These are phyloP conservation scores for Mycosphaerelloides madeirae DNA, from an alignment of 2,329 filamentous ascomycete species.

Conservation along the genomic window DNA sequence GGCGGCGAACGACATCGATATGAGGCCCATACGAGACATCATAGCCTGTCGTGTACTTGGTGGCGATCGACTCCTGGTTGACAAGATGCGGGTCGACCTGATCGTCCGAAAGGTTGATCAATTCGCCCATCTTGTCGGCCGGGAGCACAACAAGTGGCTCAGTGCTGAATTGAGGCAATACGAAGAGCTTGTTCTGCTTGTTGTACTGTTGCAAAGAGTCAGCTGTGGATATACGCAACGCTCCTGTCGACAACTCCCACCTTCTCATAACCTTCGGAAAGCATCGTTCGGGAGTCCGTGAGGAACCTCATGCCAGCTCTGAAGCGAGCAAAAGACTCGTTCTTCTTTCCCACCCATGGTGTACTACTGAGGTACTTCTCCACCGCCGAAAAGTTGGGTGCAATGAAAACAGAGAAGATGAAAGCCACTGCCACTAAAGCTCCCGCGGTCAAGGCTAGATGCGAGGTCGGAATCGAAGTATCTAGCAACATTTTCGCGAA, in stretches of 20 bases:
- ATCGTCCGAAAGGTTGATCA: slow-evolving; percentile 16
- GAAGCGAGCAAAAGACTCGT: slow-evolving; percentile 13
- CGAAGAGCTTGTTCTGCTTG: slow-evolving; percentile 12
- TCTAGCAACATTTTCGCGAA: neutral
- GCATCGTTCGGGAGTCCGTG: slow-evolving; percentile 13
- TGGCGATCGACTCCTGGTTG: slow-evolving; percentile 12
- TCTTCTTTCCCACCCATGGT: slow-evolving; percentile 17
- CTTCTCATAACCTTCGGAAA: slow-evolving; percentile 15
- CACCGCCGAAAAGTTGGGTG: slow-evolving; percentile 9
- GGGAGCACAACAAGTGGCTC: slow-evolving; percentile 18
- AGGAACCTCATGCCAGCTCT: slow-evolving; percentile 13
- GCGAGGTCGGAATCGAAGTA: neutral
- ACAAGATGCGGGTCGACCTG: slow-evolving; percentile 13
- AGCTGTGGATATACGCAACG: neutral
- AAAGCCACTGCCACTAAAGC: slow-evolving; percentile 8
- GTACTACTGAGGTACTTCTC: slow-evolving; percentile 11
- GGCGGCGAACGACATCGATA: slow-evolving; percentile 18
- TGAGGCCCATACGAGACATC: slow-evolving; percentile 12
- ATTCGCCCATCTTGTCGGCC: slow-evolving; percentile 16
- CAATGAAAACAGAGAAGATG: slow-evolving; percentile 8
- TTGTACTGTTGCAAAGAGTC: neutral
- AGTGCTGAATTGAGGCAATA: slow-evolving; percentile 20
- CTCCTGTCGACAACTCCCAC: slow-evolving; percentile 1
- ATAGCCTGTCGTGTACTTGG: slow-evolving; percentile 13
- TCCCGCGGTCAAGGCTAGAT: slow-evolving; percentile 7